A percentile compares a stretch with the other conserved stretches of the same genome.
phyloP scores from a whole-genome alignment of 208 protist species.

The Leptomonas seymouri region DNA sequence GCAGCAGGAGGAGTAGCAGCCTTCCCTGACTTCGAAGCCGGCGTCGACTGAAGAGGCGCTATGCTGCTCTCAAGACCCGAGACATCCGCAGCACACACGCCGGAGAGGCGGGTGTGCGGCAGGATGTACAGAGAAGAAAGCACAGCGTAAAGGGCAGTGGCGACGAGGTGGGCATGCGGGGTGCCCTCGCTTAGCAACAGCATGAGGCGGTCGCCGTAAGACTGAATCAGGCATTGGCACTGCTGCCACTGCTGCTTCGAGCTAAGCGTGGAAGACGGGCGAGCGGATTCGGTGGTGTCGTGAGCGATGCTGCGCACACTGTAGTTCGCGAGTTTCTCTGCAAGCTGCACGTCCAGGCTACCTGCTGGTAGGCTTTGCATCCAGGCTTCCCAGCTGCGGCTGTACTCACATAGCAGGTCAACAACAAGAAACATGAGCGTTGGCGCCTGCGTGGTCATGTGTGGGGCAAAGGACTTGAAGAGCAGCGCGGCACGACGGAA shows the following conservation, averaged over 20 bases:
- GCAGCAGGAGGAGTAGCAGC: background rate
- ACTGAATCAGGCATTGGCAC: constrained; percentile 21
- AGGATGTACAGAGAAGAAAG: constrained; percentile 59
- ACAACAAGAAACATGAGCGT: constrained; percentile 30
- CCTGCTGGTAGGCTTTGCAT: constrained; percentile 13
- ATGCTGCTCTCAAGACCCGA: background rate
- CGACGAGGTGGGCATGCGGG: constrained; percentile 53
- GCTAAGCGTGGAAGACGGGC: background rate
- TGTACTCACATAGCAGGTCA: constrained; percentile 29
- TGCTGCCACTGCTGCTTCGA: constrained; percentile 13
- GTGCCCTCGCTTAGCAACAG: constrained; percentile 48
- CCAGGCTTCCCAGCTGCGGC: constrained; percentile 18
- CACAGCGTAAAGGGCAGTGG: constrained; percentile 45
- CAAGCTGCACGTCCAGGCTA: constrained; percentile 12
- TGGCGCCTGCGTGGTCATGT: constrained; percentile 65
- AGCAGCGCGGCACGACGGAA: constrained; percentile 71
- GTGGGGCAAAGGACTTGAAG: constrained; percentile 67
- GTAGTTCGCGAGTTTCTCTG: constrained; percentile 14
- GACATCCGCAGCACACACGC: constrained; percentile 4
- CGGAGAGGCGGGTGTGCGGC: constrained; percentile 27
- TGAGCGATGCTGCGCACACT: constrained; percentile 12
- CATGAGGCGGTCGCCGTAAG: constrained; percentile 38
- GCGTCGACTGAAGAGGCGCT: background rate
- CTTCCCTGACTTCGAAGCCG: background rate
- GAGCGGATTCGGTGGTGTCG: background rate